These are phyloP conservation scores for Globisporangium cederbergense DNA, from an alignment of 352 stramenopile genomes.

Conservation along the genomic window DNA sequence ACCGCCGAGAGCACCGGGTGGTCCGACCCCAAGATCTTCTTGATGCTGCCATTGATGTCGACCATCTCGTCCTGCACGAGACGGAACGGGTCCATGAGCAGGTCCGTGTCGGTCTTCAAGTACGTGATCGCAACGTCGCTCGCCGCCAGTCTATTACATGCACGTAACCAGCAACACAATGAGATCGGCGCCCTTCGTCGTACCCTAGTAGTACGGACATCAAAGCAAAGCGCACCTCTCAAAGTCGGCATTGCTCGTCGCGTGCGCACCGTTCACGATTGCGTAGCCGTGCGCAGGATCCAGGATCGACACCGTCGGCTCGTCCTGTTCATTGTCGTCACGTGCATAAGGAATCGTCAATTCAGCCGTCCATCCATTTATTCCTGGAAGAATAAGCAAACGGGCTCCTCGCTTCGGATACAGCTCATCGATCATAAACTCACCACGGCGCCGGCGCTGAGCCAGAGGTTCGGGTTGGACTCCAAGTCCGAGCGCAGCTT, in stretches of 20 bases:
- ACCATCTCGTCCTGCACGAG: constrained; percentile 91
- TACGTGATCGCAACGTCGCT: constrained; percentile 39
- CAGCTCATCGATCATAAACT: constrained; percentile 15
- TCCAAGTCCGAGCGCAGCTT: constrained; percentile 71
- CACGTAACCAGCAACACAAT: background rate
- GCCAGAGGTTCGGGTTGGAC: constrained; percentile 79
- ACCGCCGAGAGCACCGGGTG: constrained; percentile 97
- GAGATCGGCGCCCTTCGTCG: background rate
- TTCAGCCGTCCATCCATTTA: background rate
- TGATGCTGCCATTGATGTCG: constrained; percentile 92
- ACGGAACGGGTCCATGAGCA: constrained; percentile 89
- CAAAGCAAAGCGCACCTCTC: constrained; percentile 20
- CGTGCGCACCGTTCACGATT: constrained; percentile 27
- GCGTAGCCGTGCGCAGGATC: constrained; percentile 67
- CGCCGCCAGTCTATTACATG: constrained; percentile 10
- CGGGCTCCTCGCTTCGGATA: background rate
- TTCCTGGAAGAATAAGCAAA: constrained; percentile 5
- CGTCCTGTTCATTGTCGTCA: constrained; percentile 41
- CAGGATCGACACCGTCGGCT: constrained; percentile 82
- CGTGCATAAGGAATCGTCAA: background rate
- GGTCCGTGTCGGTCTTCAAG: constrained; percentile 44
- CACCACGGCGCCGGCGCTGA: constrained; percentile 74
- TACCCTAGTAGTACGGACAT: background rate
- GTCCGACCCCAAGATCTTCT: constrained; percentile 94
- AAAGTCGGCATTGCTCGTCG: constrained; percentile 41